phyloP scores from a whole-genome alignment of 352 stramenopile genomes.

The Phytophthora cactorum region DNA sequence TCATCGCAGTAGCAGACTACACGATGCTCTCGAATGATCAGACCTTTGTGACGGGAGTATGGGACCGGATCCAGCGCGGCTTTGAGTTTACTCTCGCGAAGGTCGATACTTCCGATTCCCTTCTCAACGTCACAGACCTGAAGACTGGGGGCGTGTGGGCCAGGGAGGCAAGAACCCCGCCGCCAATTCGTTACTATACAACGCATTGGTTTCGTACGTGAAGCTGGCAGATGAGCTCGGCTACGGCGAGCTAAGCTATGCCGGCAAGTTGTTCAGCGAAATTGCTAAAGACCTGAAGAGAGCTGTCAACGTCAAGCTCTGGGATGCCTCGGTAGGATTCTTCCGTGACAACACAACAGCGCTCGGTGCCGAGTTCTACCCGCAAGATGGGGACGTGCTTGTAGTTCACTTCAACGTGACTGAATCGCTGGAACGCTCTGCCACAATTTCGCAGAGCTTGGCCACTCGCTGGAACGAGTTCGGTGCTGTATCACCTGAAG shows the following conservation, averaged over 20 bases:
- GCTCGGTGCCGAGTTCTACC: conserved; percentile 15
- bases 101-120: conserved; percentile 29
- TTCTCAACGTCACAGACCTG: conserved; percentile 31
- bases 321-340: conserved; percentile 24
- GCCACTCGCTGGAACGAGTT: conserved; percentile 37
- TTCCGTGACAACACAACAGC: conserved; percentile 42
- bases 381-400: too few species aligned
- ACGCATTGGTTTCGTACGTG: conserved; percentile 21
- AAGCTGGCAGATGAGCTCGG: conserved; percentile 21
- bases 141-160: conserved; percentile 41
- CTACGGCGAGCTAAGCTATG: conserved; percentile 12
- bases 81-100: conserved; percentile 38
- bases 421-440: conserved; percentile 15
- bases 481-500: conserved; percentile 38
- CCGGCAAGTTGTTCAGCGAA: conserved; percentile 21
- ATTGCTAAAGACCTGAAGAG: conserved; percentile 31
- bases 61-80: conserved; percentile 27
- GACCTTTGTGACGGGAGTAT: conserved; percentile 15
- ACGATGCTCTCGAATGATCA: too few species aligned
- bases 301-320: conserved; percentile 36
- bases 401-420: too few species aligned
- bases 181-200: conserved; percentile 41
- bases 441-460: conserved; percentile 23
- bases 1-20: conserved; percentile 18
- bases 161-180: conserved; percentile 46